Conservation (phyloP, 1,139 yeast genomes). For the Zhuliangozyma parablackwelliae region DNA sequence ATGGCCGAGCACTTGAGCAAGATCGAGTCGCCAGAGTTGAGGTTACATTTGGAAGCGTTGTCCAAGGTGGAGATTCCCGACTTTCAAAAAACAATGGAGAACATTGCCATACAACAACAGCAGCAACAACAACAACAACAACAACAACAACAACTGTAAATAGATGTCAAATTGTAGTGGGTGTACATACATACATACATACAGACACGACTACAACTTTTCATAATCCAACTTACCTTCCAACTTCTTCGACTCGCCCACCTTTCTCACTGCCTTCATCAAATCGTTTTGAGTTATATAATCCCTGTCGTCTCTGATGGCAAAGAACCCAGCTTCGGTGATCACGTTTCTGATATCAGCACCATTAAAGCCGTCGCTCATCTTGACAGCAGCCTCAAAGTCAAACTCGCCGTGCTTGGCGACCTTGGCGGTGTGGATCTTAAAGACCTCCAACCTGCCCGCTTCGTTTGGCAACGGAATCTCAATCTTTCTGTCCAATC, state of each 20-base stretch:
- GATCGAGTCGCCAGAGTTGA: slow-evolving; percentile 34
- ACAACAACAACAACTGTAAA: slow-evolving; percentile 3
- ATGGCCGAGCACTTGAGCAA: slow-evolving; percentile 53
- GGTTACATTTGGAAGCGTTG: slow-evolving; percentile 38
- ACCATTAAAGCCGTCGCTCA: slow-evolving; percentile 99
- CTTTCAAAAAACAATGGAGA: slow-evolving; percentile 22
- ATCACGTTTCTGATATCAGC: slow-evolving; percentile 97
- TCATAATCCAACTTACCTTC: slow-evolving; percentile 96
- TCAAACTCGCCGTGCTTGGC: slow-evolving; percentile 94
- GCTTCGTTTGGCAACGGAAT: slow-evolving; percentile 95
- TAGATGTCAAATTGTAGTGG: slow-evolving; percentile 1
- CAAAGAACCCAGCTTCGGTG: slow-evolving; percentile 99
- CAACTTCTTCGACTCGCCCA: slow-evolving; percentile 92
- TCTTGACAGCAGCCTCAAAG: slow-evolving; percentile 93
- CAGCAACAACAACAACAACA: slow-evolving; percentile 1
- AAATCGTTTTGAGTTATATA: slow-evolving; percentile 89
- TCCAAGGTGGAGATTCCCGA: slow-evolving; percentile 28
- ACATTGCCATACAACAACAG: slow-evolving; percentile 6
- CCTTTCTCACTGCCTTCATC: slow-evolving; percentile 98
- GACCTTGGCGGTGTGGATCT: slow-evolving; percentile 85
- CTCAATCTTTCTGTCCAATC: slow-evolving; percentile 96
- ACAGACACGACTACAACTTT: slow-evolving; percentile 48
- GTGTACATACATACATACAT: background rate
- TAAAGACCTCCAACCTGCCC: slow-evolving; percentile 90
- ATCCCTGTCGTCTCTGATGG: slow-evolving; percentile 96